A percentile compares a stretch with the other conserved stretches of the same genome.
phyloP scores from a whole-genome alignment of 306 rosid genomes.

The cucumber (Cucumis sativus) region DNA sequence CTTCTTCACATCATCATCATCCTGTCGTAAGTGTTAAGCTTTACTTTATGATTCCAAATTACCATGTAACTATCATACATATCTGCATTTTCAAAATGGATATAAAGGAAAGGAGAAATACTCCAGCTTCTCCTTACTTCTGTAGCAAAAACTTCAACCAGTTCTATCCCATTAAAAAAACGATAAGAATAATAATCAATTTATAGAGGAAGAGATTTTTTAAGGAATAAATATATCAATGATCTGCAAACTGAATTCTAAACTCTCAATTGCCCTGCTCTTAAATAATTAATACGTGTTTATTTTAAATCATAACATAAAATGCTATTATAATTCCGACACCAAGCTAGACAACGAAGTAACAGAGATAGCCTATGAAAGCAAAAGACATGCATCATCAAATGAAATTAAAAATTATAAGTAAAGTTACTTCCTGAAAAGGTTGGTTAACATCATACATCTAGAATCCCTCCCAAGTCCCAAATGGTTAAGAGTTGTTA shows the following conservation, averaged over 20 bases:
- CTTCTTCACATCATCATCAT: slow-evolving; percentile 50
- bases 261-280: background rate
- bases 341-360: background rate
- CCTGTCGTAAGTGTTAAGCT: slow-evolving; percentile 22
- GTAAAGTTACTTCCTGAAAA: background rate
- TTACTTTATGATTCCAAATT: background rate
- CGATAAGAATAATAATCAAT: background rate
- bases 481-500: background rate
- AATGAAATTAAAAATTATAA: background rate
- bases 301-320: background rate
- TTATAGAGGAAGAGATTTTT: background rate
- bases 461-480: background rate
- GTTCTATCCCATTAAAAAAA: background rate
- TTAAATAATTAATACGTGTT: background rate
- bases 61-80: background rate
- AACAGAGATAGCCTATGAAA: background rate
- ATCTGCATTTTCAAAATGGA: background rate
- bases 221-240: background rate
- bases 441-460: background rate
- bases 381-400: background rate
- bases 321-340: background rate
- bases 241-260: background rate
- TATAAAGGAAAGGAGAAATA: background rate
- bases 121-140: background rate
- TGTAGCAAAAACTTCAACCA: background rate